Conservation (phyloP, 2,329 filamentous ascomycete species). For the Sclerotinia minor region DNA sequence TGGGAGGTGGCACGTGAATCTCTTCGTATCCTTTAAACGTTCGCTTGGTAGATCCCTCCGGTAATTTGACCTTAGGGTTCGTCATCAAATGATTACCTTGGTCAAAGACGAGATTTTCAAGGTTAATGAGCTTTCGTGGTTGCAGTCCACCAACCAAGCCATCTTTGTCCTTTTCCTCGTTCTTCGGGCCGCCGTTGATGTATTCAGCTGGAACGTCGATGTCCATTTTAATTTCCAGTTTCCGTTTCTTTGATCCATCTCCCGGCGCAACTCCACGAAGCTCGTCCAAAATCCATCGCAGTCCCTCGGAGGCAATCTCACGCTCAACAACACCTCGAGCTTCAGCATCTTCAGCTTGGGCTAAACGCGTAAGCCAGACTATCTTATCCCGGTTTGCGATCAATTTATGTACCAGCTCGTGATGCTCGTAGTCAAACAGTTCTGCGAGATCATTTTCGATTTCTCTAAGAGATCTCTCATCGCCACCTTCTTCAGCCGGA, state of each 20-base stretch:
- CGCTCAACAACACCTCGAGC: conserved; percentile 77
- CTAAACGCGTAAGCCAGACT: conserved; percentile 89
- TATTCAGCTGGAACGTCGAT: conserved; percentile 71
- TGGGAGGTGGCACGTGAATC: conserved; percentile 92
- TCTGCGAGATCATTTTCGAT: conserved; percentile 99
- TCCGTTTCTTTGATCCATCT: conserved; percentile 57
- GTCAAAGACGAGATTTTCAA: conserved; percentile 95
- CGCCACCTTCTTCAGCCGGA: conserved; percentile 71
- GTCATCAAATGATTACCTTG: conserved; percentile 99
- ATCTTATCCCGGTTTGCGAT: conserved; percentile 92
- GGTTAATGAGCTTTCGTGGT: conserved; percentile 83
- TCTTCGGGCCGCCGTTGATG: conserved; percentile 49
- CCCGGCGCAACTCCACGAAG: conserved; percentile 70
- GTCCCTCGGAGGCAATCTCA: conserved; percentile 87
- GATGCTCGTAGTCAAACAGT: conserved; percentile 94
- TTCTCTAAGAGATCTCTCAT: conserved; percentile 83
- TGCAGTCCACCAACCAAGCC: conserved; percentile 79
- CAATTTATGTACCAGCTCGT: conserved; percentile 86
- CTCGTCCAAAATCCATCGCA: conserved; percentile 85
- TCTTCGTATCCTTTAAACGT: conserved; percentile 99
- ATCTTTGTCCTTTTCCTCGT: conserved; percentile 61
- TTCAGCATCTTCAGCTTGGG: conserved; percentile 76
- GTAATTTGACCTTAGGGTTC: conserved; percentile 92
- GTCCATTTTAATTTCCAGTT: conserved; percentile 93
- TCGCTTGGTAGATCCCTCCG: conserved; percentile 90